phyloP scores from a whole-genome alignment of 108 stramenopile species.

The Nitzschia sp. region DNA sequence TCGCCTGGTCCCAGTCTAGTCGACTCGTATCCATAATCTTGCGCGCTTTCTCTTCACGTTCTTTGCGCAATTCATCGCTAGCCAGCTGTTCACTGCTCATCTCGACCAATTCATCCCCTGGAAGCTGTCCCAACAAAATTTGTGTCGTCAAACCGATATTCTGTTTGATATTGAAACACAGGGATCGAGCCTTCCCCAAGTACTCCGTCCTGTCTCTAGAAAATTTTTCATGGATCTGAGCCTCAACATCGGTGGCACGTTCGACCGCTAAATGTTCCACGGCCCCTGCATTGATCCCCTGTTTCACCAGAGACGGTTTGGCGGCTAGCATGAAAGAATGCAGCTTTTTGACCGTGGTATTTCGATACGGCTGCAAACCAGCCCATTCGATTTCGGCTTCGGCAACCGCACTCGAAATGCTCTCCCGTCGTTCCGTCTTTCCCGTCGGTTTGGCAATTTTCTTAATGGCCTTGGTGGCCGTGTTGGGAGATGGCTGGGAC shows the following conservation, averaged over 20 bases:
- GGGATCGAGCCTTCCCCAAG: constrained; percentile 67
- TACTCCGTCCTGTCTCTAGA: constrained; percentile 56
- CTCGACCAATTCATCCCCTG: constrained; percentile 51
- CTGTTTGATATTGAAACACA: constrained; percentile 89
- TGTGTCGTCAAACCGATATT: constrained; percentile 58
- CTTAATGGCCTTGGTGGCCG: constrained; percentile 23
- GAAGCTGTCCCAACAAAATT: constrained; percentile 64
- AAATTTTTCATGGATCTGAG: constrained; percentile 51
- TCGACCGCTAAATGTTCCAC: constrained; percentile 57
- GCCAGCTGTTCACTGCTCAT: constrained; percentile 77
- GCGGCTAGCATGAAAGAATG: constrained; percentile 51
- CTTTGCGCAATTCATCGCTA: constrained; percentile 66
- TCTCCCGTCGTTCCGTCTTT: constrained; percentile 23
- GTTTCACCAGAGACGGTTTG: constrained; percentile 49
- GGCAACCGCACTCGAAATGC: constrained; percentile 11
- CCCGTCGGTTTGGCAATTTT: constrained; percentile 4
- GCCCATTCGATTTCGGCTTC: constrained; percentile 58
- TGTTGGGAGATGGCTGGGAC: constrained; percentile 12
- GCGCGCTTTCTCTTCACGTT: constrained; percentile 51
- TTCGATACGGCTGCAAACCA: constrained; percentile 57
- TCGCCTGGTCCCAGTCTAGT: constrained; percentile 88
- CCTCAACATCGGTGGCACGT: constrained; percentile 73
- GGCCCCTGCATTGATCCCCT: constrained; percentile 71
- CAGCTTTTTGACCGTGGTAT: constrained; percentile 75
- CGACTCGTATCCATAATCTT: constrained; percentile 72